A percentile compares a stretch with the other conserved stretches of the same genome.
Evolutionary conservation across 306 rosid species (phyloP).

Genomic region (Hippophae tibetana): DNA sequence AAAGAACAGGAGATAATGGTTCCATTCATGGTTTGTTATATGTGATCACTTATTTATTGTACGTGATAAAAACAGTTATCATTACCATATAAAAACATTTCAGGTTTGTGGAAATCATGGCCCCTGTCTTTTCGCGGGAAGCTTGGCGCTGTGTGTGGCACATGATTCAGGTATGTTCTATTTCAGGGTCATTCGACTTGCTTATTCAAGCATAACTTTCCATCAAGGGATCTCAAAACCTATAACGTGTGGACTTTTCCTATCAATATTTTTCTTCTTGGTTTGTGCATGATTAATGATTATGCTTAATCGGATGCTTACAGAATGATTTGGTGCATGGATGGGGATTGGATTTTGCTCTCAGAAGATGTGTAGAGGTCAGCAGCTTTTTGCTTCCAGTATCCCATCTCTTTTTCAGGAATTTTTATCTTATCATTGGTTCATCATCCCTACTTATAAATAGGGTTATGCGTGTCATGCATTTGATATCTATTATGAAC

Average conservation of each 20-base stretch:
- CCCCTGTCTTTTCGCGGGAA: constrained; percentile 79
- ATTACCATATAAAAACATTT: constrained; percentile 13
- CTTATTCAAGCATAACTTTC: background rate
- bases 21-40: background rate
- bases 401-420: background rate
- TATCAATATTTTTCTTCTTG: background rate
- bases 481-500: too few species aligned
- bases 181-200: constrained; percentile 13
- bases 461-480: too few species aligned
- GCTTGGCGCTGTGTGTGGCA: constrained; percentile 99
- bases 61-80: background rate
- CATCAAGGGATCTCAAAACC: background rate
- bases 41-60: background rate
- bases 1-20: too few species aligned
- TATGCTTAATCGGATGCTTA: constrained; percentile 20
- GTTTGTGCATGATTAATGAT: constrained; percentile 1
- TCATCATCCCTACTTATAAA: background rate
- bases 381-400: constrained; percentile 22
- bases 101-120: constrained; percentile 99
- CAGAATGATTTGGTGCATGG: constrained; percentile 99
- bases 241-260: constrained; percentile 6
- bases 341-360: constrained; percentile 99
- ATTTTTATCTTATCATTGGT: constrained; percentile 4
- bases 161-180: constrained; percentile 69
- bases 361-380: constrained; percentile 93